Percentiles rank a stretch among this genome's conserved stretches.
These are phyloP conservation scores for Solanum ossicruentum DNA, from an alignment of 257 asterid species.

Conservation along the genomic window DNA sequence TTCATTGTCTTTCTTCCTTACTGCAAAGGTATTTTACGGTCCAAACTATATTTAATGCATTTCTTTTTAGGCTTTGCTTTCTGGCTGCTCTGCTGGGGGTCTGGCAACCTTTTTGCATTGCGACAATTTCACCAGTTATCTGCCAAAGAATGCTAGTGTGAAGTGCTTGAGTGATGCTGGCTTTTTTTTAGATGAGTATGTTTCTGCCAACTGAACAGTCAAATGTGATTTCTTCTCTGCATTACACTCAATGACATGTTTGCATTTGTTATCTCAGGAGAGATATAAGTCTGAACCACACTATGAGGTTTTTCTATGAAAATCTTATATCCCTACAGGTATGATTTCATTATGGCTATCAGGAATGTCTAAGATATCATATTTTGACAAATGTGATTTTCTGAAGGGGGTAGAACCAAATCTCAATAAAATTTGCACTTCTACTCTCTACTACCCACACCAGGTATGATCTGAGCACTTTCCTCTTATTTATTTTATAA, in stretches of 20 bases:
- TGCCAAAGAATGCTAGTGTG: conserved; percentile 69
- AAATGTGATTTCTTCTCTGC: neutral
- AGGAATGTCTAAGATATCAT: neutral
- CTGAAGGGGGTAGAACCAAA: conserved; percentile 52
- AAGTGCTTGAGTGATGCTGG: conserved; percentile 98
- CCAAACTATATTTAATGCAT: neutral
- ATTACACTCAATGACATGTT: neutral
- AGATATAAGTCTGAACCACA: conserved; percentile 59
- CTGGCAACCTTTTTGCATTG: conserved; percentile 80
- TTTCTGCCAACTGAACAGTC: conserved; percentile 2
- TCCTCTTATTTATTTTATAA: neutral
- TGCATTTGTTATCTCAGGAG: conserved; percentile 29
- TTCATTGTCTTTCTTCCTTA: neutral
- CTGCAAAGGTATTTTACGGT: neutral
- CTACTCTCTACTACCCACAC: conserved; percentile 27
- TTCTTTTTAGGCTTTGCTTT: conserved; percentile 63
- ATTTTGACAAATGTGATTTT: neutral
- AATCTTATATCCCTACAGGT: conserved; percentile 61
- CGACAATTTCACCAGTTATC: conserved; percentile 50
- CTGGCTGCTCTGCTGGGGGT: conserved; percentile 99
- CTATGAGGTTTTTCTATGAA: conserved; percentile 54
- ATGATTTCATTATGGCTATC: neutral
- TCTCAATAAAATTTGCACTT: conserved; percentile 60
- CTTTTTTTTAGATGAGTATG: conserved; percentile 75
- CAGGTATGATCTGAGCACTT: conserved; percentile 27